Evolutionary conservation across 2,329 filamentous ascomycete species (phyloP), one percentile per base, ranked within the genome.

Genomic region (Xylariaceae sp.): DNA sequence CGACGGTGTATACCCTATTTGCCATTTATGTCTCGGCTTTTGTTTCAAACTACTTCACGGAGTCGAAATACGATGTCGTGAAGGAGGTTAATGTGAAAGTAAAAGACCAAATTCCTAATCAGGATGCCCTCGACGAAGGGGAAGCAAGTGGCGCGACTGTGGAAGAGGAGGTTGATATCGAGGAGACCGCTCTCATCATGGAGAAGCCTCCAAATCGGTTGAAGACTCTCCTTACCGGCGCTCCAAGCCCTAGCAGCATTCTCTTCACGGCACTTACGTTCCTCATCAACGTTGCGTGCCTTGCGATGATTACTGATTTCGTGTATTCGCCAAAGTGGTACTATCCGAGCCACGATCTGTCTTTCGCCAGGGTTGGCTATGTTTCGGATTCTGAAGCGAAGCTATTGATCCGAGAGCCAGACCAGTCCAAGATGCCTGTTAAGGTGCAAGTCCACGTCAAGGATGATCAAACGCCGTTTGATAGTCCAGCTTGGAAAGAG

Each of bases 291-390:
- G 70, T 85, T 15, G 74, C 81, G 2, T 77, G 94, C 47, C 80
- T 91, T 4, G 77, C 83, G 7, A 83, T 93, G 73, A 83, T 87
- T 0, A 80, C 87, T 30, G 94, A 99, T 72, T 83, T 92, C 45
- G 80, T 96, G 11, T 92, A 89, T 70, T 84, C 89, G 17, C 88
- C 88, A 1, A 84, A 85, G 9, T 73, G 87, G 60, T 82, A 88
- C 39, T 81, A 96, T 72, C 85, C 88, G 3, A 85, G 80, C 30
- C 77, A 89, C 34, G 86, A 95, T 64, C 77, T 96, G 9, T 90
- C 92, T 0, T 96, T 99, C 72, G 89, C 90, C 47, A 84, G 94
- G 7, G 78, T 96, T 13, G 94, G 94, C 30, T 93, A 93, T 72
- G 88, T 97, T 34, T 96, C 92, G 3, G 83, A 89, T 15, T 83